phyloP scores from a whole-genome alignment of 116 monocot species.

The Zostera marina region DNA sequence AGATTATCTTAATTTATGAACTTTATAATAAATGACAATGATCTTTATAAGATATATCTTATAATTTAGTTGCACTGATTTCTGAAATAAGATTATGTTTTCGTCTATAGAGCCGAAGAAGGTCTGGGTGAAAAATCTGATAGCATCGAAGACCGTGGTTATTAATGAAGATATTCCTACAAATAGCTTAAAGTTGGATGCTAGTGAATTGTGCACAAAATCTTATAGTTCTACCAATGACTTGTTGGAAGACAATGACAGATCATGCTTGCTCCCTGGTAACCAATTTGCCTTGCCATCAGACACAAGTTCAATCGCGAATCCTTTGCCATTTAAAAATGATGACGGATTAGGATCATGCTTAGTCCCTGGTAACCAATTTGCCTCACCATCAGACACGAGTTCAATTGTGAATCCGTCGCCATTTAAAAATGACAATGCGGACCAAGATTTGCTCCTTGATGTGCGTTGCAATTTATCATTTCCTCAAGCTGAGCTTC shows the following conservation, averaged over 20 bases:
- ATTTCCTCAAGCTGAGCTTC: conserved; percentile 55
- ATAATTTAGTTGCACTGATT: too few species aligned
- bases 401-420: conserved; percentile 20
- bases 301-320: conserved; percentile 17
- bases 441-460: conserved; percentile 44
- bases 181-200: neutral
- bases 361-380: conserved; percentile 15
- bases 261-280: conserved; percentile 18
- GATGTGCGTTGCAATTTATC: conserved; percentile 33
- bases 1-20: neutral
- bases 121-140: conserved; percentile 23
- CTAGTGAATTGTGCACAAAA: conserved; percentile 10
- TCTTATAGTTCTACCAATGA: conserved; percentile 11
- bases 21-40: too few species aligned
- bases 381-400: conserved; percentile 25
- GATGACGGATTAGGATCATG: conserved; percentile 37
- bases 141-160: conserved; percentile 5
- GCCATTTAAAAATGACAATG: conserved; percentile 28
- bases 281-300: conserved; percentile 30
- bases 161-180: neutral
- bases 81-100: neutral
- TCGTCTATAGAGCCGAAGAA: conserved; percentile 23
- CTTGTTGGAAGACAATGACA: conserved; percentile 26
- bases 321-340: conserved; percentile 22
- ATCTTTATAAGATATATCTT: too few species aligned